phyloP scores from a whole-genome alignment of 345 rosid genomes.

The Carallia pectinifolia region DNA sequence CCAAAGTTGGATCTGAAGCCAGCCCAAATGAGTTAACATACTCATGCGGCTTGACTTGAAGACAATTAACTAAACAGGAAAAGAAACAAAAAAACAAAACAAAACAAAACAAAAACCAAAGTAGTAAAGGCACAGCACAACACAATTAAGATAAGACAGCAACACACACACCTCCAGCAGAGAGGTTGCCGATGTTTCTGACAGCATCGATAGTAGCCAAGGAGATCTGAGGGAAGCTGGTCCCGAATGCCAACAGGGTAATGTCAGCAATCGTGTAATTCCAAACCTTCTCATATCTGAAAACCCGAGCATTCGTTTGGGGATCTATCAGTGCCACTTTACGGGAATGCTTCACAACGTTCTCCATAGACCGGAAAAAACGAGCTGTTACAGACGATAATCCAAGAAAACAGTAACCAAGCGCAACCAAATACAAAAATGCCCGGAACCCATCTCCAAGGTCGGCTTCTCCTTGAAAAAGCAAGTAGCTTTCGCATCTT shows the following conservation, averaged over 20 bases:
- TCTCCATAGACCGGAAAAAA: constrained; percentile 90
- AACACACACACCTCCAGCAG: constrained; percentile 76
- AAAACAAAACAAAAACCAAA: too few relatives aligned
- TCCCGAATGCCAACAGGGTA: constrained; percentile 83
- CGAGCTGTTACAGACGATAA: constrained; percentile 79
- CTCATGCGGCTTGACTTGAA: too few relatives aligned
- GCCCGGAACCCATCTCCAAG: constrained; percentile 47
- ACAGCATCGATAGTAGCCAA: constrained; percentile 90
- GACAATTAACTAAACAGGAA: too few relatives aligned
- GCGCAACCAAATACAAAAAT: constrained; percentile 57
- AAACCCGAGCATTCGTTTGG: constrained; percentile 38
- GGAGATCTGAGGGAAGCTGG: constrained; percentile 95
- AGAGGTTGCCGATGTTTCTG: constrained; percentile 55
- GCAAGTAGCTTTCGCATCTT: constrained; percentile 55
- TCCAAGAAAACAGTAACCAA: constrained; percentile 87
- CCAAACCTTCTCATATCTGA: constrained; percentile 78
- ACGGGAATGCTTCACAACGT: constrained; percentile 84
- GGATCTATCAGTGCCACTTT: constrained; percentile 69
- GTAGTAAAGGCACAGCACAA: too few relatives aligned
- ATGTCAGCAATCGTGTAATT: constrained; percentile 88
- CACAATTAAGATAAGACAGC: background rate
- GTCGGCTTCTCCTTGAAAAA: constrained; percentile 51
- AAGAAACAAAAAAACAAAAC: too few relatives aligned
- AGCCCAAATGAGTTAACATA: too few relatives aligned
- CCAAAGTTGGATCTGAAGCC: too few relatives aligned